Evolutionary conservation across 495 filamentous ascomycete genomes (phyloP).

Genomic region (Aspergillus panamensis): DNA sequence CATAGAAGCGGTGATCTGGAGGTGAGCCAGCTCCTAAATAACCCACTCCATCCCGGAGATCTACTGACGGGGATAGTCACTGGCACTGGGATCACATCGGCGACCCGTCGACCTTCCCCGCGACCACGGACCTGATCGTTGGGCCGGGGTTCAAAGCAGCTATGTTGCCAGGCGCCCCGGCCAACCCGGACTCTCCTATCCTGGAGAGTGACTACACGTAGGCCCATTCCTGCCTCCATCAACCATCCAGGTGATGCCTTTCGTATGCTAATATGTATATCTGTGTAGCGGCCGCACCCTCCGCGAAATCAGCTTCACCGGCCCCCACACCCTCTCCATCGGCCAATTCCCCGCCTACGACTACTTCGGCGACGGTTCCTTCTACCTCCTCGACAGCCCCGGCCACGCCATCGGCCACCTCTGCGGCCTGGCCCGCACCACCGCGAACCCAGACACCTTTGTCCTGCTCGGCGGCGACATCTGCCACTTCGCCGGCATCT

Average conservation of each 20-base stretch:
- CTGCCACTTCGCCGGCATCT: slow-evolving; percentile 50
- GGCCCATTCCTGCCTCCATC: slow-evolving; percentile 21
- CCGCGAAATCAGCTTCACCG: slow-evolving; percentile 48
- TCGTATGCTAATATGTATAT: not conserved
- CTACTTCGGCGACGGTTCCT: slow-evolving; percentile 47
- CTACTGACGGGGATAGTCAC: slow-evolving; percentile 22
- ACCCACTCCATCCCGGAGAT: no score
- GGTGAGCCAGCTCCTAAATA: no score
- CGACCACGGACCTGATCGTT: slow-evolving; percentile 49
- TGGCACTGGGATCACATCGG: slow-evolving; percentile 61
- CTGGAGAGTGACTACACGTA: slow-evolving; percentile 44
- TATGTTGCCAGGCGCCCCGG: slow-evolving; percentile 50
- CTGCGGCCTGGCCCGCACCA: slow-evolving; percentile 39
- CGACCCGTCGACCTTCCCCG: slow-evolving; percentile 49
- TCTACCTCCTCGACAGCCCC: slow-evolving; percentile 46
- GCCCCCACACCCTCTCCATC: slow-evolving; percentile 21
- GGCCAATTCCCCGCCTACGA: slow-evolving; percentile 49
- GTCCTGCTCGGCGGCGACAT: slow-evolving; percentile 46
- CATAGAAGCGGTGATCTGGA: slow-evolving; percentile 58
- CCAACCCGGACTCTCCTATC: slow-evolving; percentile 35
- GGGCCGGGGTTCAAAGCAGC: slow-evolving; percentile 53
- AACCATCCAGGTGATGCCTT: not conserved
- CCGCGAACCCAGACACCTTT: slow-evolving; percentile 36
- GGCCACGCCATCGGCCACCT: slow-evolving; percentile 48
- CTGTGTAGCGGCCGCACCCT: slow-evolving; percentile 7